Base-by-base conservation (phyloP, 108 stramenopile genomes). In the Aureococcus anophagefferens region DNA sequence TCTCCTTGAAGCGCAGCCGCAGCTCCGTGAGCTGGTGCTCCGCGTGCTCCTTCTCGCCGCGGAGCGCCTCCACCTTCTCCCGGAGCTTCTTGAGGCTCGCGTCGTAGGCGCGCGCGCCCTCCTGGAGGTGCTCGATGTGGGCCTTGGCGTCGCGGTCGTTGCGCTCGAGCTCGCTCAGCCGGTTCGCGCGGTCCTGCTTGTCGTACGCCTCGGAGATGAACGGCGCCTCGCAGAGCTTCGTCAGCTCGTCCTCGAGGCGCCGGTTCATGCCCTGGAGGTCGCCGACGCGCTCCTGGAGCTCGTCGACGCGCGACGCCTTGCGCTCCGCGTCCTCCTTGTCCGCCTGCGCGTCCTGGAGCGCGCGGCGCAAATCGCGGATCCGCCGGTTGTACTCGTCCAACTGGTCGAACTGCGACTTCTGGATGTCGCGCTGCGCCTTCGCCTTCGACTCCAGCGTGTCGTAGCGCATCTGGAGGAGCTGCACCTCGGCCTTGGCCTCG, bases 41-140 rank as follows among this genome's bases (percentile, higher is more conserved):
- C 17, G 76, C 72, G 30, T 35, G 46, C 35, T 81, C 76, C 71
- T 81, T 80, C 36, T 81, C 80, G 18, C 69, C 40, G 30, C 74
- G 40, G 15, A 86, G 81, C 70, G 72, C 34, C 21, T 79, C 83
- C 11, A 81, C 68, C 62, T 82, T 72, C 40, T 84, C 75, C 77
- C 84, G 75, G 45, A 86, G 80, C 33, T 79, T 62, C 28, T 73
- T 40, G 21, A 86, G 68, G 17, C 80, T 79, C 5, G 79, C 81
- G 51, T 80, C 79, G 63, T 83, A 72, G n/a, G 76, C 83, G 70
- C 80, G 73, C 32, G 83, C 85, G 0, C 81, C 76, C 64, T 84
- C 84, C 69, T 83, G 79, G 37, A 86, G 79, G 67, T 84, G 81
- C 30, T 76, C 80, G 44, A 86, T 79, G 67, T 84, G 62, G 11